Evolutionary conservation across 2,329 filamentous ascomycete genomes (phyloP), one percentile per base, ranked within the genome.

Genomic region (Hymenotorrendiella dingleyae): DNA sequence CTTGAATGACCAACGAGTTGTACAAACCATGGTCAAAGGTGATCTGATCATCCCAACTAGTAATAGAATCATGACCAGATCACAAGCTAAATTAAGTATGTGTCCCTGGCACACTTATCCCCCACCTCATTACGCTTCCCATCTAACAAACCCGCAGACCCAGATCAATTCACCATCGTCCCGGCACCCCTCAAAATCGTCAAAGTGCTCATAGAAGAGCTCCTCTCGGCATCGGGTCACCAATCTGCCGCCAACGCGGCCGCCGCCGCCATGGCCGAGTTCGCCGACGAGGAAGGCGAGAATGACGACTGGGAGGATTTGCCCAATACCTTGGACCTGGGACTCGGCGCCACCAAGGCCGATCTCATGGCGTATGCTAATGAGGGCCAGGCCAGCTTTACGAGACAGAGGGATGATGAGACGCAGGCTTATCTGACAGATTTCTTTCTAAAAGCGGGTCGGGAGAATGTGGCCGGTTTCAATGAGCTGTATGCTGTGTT

Each of bases 241-340:
- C 67, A 71, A 46, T 69, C 69, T 36, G 74, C 80, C 38, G 71
- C 81, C 1, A 76, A 78, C 30, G 67, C 72, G 3, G 69, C 69
- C 2, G 77, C 78, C 0, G 82, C 80, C 0, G 75, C 78, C 0
- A 78, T 78, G 0, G 72, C 76, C 5, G 74, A 69, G 58, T 52
- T 66, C 41, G 72, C 71, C 9, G 72, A 79, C 22, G 84, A 80
- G 41, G 80, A 83, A 19, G 81, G 82, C 28, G 84, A 85, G 8
- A 86, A 88, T 44, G 87, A 86, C 45, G 84, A 84, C 21, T 95
- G 91, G 86, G 91, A 97, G 64, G 91, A 96, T 56, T 79, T 94
- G 33, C 77, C 81, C 7, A 79, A 85, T 47, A 40, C 77, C 2
- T 67, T 94, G 10, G 89, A 94, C 62, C 74, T 96, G n/a, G 80